Base-by-base conservation (phyloP, 208 protist genomes). In the Phytomonas sp. region DNA sequence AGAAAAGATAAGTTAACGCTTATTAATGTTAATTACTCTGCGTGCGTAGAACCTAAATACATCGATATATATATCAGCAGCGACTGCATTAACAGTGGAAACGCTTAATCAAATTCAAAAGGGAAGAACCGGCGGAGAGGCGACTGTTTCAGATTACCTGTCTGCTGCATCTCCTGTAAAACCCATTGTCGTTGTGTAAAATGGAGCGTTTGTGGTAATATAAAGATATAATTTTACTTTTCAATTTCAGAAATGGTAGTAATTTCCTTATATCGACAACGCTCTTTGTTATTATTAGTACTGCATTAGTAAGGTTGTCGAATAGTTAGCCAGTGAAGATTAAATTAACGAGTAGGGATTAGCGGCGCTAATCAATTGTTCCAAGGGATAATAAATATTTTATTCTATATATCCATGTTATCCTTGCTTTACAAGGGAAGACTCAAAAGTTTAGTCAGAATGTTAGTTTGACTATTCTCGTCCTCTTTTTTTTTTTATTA, bases 341-440 rank as follows among this genome's bases (percentile, higher is more conserved):
- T 49, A 23, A 49, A 49, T 49, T 49, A 49, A 49, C 40, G 7
- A 23, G 6, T 49, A 49, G 40, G 12, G 40, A 49, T 49, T 49
- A 49, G 40, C 40, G 14, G 40, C 19, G 40, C 10, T 49, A 49
- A 12, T 49, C 40, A 4, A 49, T 19, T 49, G 2, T 49, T 49
- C 64, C 19, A 34, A 30, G 56, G 0, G 49, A 52, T 40, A 30
- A 56, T 56, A 68, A 16, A 62, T 19, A 34, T 12, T 42, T 26
- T 63, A 45, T 33, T 60, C 65, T 29, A 70, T 49, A 62, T 70
- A 70, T 12, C 4, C 36, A 40, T 40, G 36, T 10, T 40, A 10
- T 40, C 36, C 10, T 4, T 40, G 36, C 36, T 12, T 40, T 40
- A 10, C 4, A 40, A 40, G 10, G 36, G 36, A 40, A 40, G 36